Evolutionary conservation across 208 protist genomes (phyloP), one percentile per base, ranked within the genome.

Genomic region (Porcisia hertigi): DNA sequence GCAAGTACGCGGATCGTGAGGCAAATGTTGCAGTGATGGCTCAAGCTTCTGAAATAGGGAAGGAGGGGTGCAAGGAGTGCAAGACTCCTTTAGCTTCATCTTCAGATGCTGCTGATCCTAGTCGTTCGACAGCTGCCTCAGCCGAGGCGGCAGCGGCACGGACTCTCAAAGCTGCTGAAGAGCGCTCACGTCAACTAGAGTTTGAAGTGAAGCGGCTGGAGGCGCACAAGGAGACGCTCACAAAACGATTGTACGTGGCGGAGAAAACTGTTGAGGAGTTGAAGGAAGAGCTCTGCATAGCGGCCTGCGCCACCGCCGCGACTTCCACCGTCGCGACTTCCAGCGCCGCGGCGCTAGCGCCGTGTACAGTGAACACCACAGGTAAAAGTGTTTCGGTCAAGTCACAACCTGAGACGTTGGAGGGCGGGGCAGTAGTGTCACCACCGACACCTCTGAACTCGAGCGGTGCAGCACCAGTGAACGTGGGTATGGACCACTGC

Each of bases 221-320:
- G 59, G 14, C 36, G 39, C 66, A 81, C 36, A 81, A 74, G 58
- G 52, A 66, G 25, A 74, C 18, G n/a, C 49, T 69, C 52, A 73
- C 52, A 23, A 34, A 18, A 12, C 43, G 57, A 20, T 52, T 80
- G n/a, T 39, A 71, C 64, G 45, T 49, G 53, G 69, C 54, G 4
- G 71, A 77, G 63, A 36, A 75, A 34, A 52, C 71, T 4, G 45
- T 55, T 18, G 58, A 20, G 54, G 45, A 12, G 41, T 54, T 53
- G 57, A 34, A 18, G 54, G 36, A 49, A 25, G 25, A 57, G 12
- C 52, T 54, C 30, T 39, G 36, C 9, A 23, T 20, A 39, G 8
- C 16, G 43, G 34, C 23, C 4, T 45, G 20, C 14, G 18, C 12
- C 18, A 34, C 66, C 30, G 14, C 45, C 25, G 66, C 25, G 5